Conservation (phyloP, 1,139 yeast genomes). For the Taphrina sp. region DNA sequence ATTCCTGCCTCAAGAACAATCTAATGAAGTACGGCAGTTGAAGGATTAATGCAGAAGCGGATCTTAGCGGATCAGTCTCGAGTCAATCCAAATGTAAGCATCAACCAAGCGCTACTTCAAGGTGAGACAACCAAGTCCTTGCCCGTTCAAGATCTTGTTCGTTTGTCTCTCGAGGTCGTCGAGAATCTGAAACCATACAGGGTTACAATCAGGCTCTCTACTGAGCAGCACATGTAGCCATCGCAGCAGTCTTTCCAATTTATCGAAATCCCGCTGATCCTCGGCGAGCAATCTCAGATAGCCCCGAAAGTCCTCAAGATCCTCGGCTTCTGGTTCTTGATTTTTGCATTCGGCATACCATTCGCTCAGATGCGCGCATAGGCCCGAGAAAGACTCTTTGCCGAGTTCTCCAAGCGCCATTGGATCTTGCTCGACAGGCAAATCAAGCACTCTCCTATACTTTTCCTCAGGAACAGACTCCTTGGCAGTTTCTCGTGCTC, state of each 20-base stretch:
- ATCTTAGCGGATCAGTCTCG: no score
- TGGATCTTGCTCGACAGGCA: background rate
- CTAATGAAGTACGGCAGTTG: no score
- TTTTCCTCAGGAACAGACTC: background rate
- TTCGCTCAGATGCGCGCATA: constrained; percentile 1
- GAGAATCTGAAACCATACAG: constrained; percentile 6
- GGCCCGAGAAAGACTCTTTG: background rate
- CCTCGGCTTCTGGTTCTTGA: constrained; percentile 61
- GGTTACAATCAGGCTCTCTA: constrained; percentile 1
- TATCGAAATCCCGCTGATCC: constrained; percentile 33
- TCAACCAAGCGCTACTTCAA: no score
- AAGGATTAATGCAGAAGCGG: no score
- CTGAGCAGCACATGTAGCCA: no score
- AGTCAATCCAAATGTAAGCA: no score
- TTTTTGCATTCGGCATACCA: constrained; percentile 35
- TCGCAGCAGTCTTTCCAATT: constrained; percentile 34
- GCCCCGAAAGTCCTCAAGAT: constrained; percentile 44
- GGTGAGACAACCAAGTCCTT: constrained; percentile 1
- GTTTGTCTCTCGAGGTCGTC: background rate
- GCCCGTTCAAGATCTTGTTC: background rate
- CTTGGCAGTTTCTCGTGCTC: background rate
- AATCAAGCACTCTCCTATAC: background rate
- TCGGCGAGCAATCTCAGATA: constrained; percentile 37
- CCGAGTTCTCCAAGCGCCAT: constrained; percentile 4
- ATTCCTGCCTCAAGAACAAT: constrained; percentile 6